These are phyloP conservation scores for Dalbergia cultrata DNA, from an alignment of 306 rosid genomes.

Conservation along the genomic window DNA sequence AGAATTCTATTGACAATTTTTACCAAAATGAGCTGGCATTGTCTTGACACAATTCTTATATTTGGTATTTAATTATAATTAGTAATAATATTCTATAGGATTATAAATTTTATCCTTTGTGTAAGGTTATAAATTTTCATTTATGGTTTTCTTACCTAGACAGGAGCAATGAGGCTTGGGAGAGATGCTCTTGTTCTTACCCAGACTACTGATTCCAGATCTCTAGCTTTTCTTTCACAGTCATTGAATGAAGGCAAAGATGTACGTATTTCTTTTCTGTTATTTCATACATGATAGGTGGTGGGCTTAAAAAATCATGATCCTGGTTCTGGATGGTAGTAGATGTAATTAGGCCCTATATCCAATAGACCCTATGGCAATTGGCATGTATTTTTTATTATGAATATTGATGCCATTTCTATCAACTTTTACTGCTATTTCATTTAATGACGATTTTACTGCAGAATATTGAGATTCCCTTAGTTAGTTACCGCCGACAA, in stretches of 20 bases:
- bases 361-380: not conserved
- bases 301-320: not conserved
- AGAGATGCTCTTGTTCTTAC: constrained; percentile 67
- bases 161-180: constrained; percentile 76
- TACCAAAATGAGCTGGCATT: not conserved
- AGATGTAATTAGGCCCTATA: not conserved
- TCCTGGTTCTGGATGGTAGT: not conserved
- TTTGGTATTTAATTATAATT: too few relatives aligned
- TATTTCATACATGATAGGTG: not conserved
- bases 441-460: constrained; percentile 28
- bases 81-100: too few relatives aligned
- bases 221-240: constrained; percentile 71
- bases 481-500: constrained; percentile 57
- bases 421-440: constrained; percentile 11
- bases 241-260: constrained; percentile 67
- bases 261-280: constrained; percentile 39
- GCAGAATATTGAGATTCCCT: constrained; percentile 73
- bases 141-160: constrained; percentile 46
- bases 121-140: not conserved
- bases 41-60: not conserved
- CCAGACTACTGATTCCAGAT: constrained; percentile 66
- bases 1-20: not conserved
- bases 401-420: constrained; percentile 8
- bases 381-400: constrained; percentile 14
- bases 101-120: too few relatives aligned